These are phyloP conservation scores for Pancytospora epiphaga DNA, from an alignment of 371 early-diverging fungal genomes.

Conservation along the genomic window DNA sequence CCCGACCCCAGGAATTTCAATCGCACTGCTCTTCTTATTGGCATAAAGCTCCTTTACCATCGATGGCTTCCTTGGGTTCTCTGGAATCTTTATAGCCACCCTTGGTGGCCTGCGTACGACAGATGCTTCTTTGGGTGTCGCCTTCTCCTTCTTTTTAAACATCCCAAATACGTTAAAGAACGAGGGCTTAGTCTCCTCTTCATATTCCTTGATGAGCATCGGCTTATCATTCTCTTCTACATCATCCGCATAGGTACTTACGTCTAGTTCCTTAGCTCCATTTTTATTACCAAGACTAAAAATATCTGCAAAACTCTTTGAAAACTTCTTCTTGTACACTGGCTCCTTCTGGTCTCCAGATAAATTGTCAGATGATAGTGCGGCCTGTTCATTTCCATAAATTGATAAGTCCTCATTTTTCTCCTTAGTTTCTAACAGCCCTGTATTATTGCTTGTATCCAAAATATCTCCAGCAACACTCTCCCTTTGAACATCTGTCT, in stretches of 20 bases:
- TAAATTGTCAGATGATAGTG: background rate
- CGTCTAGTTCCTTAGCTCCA: background rate
- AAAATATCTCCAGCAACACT: no score
- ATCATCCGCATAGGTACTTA: slow-evolving; percentile 3
- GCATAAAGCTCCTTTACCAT: slow-evolving; percentile 7
- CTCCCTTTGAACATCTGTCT: no score
- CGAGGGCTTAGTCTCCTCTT: slow-evolving; percentile 5
- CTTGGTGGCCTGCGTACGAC: background rate
- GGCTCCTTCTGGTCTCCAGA: background rate
- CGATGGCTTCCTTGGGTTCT: background rate
- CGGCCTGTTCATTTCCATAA: no score
- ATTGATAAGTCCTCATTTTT: no score
- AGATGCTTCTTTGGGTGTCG: background rate
- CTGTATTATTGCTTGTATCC: no score
- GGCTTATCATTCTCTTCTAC: slow-evolving; percentile 22
- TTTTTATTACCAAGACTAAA: slow-evolving; percentile 2
- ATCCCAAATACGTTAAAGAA: slow-evolving; percentile 13
- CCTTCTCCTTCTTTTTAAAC: slow-evolving; percentile 19
- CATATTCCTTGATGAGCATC: slow-evolving; percentile 2
- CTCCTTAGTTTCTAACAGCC: no score
- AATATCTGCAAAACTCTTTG: slow-evolving; percentile 27
- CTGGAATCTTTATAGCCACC: background rate
- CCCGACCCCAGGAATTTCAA: slow-evolving; percentile 1
- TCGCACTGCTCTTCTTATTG: slow-evolving; percentile 3
- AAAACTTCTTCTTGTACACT: slow-evolving; percentile 22